Evolutionary conservation across 2,329 filamentous ascomycete species (phyloP).

Genomic region (Aspergillus pseudotamarii): DNA sequence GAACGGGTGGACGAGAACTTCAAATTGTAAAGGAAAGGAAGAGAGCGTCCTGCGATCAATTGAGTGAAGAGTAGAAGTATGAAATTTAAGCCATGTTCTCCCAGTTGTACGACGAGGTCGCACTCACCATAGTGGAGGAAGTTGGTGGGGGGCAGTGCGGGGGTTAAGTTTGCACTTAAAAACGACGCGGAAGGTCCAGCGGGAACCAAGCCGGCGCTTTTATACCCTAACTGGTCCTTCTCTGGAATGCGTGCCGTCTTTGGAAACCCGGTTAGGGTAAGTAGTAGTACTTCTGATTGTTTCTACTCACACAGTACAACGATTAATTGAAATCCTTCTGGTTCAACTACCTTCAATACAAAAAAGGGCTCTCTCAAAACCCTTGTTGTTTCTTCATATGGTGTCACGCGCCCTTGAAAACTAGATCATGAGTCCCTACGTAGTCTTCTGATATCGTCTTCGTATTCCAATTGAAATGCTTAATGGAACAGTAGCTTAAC

Average conservation of each 20-base stretch:
- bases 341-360: too few relatives aligned
- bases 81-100: not conserved
- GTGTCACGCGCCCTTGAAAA: slow-evolving; percentile 10
- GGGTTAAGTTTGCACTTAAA: not conserved
- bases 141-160: not conserved
- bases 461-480: not conserved
- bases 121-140: not conserved
- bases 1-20: not conserved
- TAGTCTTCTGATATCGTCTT: not conserved
- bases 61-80: not conserved
- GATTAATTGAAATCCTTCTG: too few relatives aligned
- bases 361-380: not conserved
- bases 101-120: not conserved
- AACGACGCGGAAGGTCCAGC: too few relatives aligned
- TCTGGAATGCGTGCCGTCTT: not conserved
- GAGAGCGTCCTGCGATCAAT: slow-evolving; percentile 5
- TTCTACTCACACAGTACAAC: too few relatives aligned
- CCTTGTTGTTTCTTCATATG: not conserved
- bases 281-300: too few relatives aligned
- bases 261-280: not conserved
- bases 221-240: not conserved
- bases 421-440: not conserved
- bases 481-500: not conserved
- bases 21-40: not conserved
- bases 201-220: not conserved